phyloP scores from a whole-genome alignment of 2,329 filamentous ascomycete genomes.

The Fusarium oxysporum region DNA sequence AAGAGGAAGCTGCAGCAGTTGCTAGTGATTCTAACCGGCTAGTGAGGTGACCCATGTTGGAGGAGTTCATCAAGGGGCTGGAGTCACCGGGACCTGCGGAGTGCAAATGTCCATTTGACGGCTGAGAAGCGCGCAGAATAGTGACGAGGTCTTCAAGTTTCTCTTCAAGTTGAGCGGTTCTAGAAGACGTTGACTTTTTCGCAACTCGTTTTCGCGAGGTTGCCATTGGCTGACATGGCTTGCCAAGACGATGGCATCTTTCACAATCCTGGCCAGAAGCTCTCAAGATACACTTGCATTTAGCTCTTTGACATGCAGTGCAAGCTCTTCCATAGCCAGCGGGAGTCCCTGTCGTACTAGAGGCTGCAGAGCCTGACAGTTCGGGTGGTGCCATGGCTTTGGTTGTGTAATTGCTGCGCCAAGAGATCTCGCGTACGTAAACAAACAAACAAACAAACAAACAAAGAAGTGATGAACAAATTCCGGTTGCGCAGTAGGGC shows the following conservation, averaged over 20 bases:
- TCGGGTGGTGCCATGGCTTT: constrained; percentile 41
- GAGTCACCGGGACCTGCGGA: constrained; percentile 15
- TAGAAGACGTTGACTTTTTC: constrained; percentile 50
- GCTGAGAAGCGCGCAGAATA: constrained; percentile 54
- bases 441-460: neutral
- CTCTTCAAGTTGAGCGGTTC: constrained; percentile 61
- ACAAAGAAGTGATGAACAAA: constrained; percentile 15
- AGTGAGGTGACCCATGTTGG: constrained; percentile 32
- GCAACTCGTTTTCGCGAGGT: constrained; percentile 54
- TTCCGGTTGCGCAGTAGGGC: constrained; percentile 28
- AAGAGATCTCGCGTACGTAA: neutral
- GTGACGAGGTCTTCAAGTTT: constrained; percentile 62
- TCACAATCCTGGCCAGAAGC: constrained; percentile 50
- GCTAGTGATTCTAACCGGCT: constrained; percentile 53
- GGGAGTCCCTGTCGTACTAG: constrained; percentile 41
- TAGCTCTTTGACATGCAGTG: constrained; percentile 60
- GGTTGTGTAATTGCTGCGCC: constrained; percentile 1
- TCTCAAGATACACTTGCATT: constrained; percentile 61
- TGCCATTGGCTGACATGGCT: constrained; percentile 59
- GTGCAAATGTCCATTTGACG: constrained; percentile 28
- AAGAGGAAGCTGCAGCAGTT: constrained; percentile 51
- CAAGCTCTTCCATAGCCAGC: constrained; percentile 59
- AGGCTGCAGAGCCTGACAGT: constrained; percentile 14
- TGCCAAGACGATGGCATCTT: constrained; percentile 59
- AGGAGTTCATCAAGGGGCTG: constrained; percentile 13